Evolutionary conservation across 208 protist genomes (phyloP).

Genomic region (Tritrichomonas musculus): DNA sequence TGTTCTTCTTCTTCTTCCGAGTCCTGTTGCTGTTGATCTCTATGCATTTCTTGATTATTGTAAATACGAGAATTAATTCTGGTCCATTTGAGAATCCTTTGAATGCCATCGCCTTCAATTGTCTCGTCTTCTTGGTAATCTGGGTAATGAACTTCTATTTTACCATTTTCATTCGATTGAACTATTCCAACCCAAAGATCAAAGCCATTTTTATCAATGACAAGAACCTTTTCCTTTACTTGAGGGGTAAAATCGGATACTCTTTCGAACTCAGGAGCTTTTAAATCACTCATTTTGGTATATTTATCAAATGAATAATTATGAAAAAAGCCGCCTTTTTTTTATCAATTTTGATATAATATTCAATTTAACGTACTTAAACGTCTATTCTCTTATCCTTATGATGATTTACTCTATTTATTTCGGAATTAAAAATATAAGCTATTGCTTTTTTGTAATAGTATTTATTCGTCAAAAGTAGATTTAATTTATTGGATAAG

Average conservation of each 20-base stretch:
- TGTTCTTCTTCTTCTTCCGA: not conserved
- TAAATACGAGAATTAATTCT: not conserved
- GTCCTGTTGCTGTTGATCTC: not conserved
- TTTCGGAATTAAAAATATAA: no score
- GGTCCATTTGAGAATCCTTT: not conserved
- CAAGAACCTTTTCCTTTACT: not conserved
- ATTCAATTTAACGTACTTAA: no score
- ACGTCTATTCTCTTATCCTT: no score
- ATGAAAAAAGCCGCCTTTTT: no score
- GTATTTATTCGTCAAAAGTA: no score
- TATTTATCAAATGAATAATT: no score
- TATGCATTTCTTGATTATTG: not conserved
- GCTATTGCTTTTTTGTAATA: no score
- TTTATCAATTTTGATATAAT: no score
- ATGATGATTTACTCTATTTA: no score
- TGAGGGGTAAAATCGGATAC: not conserved
- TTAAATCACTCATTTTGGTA: no score
- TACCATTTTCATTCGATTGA: not conserved
- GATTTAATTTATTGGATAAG: no score
- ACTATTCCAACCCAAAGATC: not conserved
- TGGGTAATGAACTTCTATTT: not conserved
- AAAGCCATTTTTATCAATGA: constrained; percentile 7
- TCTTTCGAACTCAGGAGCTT: not conserved
- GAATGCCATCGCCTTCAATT: not conserved
- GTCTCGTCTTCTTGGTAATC: not conserved